phyloP scores from a whole-genome alignment of 306 rosid species.

The Oemleria cerasiformis region DNA sequence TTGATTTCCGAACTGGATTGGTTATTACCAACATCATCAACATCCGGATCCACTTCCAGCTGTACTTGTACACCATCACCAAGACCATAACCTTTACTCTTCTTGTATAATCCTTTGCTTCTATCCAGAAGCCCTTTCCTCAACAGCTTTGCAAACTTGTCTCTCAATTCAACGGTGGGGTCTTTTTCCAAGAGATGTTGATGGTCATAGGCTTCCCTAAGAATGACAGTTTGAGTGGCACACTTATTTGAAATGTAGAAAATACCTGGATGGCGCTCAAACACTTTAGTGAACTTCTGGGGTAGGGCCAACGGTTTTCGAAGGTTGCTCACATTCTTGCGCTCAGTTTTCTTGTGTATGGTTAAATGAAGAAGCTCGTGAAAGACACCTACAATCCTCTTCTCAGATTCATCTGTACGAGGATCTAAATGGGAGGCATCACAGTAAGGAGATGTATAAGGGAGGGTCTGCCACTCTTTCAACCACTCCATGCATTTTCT shows the following conservation, averaged over 20 bases:
- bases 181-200: slow-evolving; percentile 52
- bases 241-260: slow-evolving; percentile 78
- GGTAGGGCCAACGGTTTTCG: slow-evolving; percentile 66
- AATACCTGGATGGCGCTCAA: slow-evolving; percentile 91
- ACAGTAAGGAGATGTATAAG: slow-evolving; percentile 71
- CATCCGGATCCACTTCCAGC: slow-evolving; percentile 14
- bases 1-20: slow-evolving; percentile 28
- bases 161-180: slow-evolving; percentile 62
- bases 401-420: slow-evolving; percentile 84
- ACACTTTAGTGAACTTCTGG: slow-evolving; percentile 84
- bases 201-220: slow-evolving; percentile 67
- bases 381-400: slow-evolving; percentile 89
- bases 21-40: slow-evolving; percentile 4
- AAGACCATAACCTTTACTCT: slow-evolving; percentile 18
- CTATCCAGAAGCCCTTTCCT: slow-evolving; percentile 61
- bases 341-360: slow-evolving; percentile 74
- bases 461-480: slow-evolving; percentile 87
- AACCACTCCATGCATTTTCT: slow-evolving; percentile 87
- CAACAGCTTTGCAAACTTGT: slow-evolving; percentile 44
- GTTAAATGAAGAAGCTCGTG: slow-evolving; percentile 88
- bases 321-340: slow-evolving; percentile 83
- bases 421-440: slow-evolving; percentile 73
- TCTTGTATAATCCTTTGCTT: slow-evolving; percentile 61
- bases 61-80: too few relatives aligned
- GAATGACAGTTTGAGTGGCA: slow-evolving; percentile 74